Percentiles rank a stretch among this genome's conserved stretches.
These are phyloP conservation scores for Beauveria australis DNA, from an alignment of 2,329 filamentous ascomycete species.

Conservation along the genomic window DNA sequence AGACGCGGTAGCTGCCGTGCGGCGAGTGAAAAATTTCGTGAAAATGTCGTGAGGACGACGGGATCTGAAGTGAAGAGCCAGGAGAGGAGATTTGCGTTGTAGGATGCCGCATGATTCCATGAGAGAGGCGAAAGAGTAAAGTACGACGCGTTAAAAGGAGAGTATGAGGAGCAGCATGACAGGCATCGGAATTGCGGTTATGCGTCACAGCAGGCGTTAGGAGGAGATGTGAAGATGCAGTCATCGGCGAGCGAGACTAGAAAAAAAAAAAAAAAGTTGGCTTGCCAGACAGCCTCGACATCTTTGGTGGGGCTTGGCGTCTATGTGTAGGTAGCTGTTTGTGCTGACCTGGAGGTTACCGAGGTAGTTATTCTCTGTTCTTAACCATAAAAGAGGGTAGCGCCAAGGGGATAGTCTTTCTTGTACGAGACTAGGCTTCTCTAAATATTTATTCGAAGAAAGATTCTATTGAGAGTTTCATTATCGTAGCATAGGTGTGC, in stretches of 20 bases:
- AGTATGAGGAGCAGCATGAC: background rate
- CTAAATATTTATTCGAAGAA: no score
- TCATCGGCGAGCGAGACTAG: background rate
- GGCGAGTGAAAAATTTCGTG: background rate
- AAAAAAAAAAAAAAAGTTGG: constrained; percentile 5
- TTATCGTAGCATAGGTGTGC: background rate
- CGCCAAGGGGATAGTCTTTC: no score
- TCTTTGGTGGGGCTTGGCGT: background rate
- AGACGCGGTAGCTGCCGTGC: background rate
- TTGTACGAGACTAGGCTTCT: no score
- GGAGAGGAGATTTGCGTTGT: background rate
- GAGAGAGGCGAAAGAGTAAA: background rate
- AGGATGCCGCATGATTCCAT: constrained; percentile 8
- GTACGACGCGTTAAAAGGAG: background rate
- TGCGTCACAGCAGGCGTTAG: background rate
- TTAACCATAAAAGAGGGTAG: no score
- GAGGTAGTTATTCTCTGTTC: no score
- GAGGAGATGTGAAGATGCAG: background rate
- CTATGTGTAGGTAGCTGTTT: no score
- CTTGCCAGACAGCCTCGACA: background rate
- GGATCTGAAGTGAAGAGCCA: background rate
- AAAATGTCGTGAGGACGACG: background rate
- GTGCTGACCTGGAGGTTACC: no score
- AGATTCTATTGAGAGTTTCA: no score
- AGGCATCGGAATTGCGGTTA: background rate